Base-by-base conservation (phyloP, 805 yeast genomes). In the Blastobotrys muscicola region DNA sequence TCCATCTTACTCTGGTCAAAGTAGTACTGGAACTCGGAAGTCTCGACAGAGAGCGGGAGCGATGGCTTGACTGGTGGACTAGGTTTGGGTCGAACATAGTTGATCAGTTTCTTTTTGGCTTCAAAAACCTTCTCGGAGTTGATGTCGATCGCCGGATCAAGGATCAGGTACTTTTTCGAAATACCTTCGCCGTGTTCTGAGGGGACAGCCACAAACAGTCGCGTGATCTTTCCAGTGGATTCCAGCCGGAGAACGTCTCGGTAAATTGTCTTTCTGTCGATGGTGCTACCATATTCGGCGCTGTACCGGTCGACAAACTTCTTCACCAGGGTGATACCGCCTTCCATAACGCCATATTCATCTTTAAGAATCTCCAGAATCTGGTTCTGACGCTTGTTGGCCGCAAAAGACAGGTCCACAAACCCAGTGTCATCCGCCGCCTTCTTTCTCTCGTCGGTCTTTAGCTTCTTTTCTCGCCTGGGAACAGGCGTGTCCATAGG, bases 251-350 rank as follows among this genome's bases (percentile, higher is more conserved):
- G 49, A 0, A 74, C 62, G 49, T 75, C 81, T 4, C 71, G 67
- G 5, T 56, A 53, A 9, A 75, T 53, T 0, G 89, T 82, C 42
- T 69, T 71, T 30, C 74, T 69, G 50, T 82, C 89, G 12, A 78
- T 65, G 1, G 58, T 59, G 10, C 72, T 65, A 0, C 38, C 16
- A 20, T 20, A 20, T 6, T 20, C 26, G 26, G 26, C 26, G 26
- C 26, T 20, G 26, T 20, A 20, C 26, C 26, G 26, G 6, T 20
- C 26, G 6, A 20, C 26, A 20, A 20, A 20, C 26, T 20, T 20
- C 8, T 62, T 65, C 33, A 65, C 55, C 31, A 79, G 61, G 8
- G 56, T 61, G 11, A 51, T 55, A n/a, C 74, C 71, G 1, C 73
- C 62, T 23, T 66, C 65, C 4, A 68, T 50, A 2, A 74, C 71